Evolutionary conservation across 2,329 filamentous ascomycete genomes (phyloP).

Genomic region (Pseudogymnoascus sp.): DNA sequence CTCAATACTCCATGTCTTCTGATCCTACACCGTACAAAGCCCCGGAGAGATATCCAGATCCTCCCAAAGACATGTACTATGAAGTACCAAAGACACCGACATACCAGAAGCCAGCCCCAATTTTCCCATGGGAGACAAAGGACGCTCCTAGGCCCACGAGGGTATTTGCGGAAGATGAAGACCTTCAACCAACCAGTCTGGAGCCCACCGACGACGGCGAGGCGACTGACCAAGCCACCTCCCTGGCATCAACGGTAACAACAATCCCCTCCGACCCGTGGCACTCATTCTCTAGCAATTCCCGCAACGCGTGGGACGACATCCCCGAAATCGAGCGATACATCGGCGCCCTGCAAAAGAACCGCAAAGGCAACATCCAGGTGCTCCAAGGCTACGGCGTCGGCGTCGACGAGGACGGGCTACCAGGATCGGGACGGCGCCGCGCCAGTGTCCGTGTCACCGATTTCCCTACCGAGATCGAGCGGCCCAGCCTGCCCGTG

Average conservation of each 20-base stretch:
- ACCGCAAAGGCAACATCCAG: constrained; percentile 38
- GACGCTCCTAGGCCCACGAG: constrained; percentile 54
- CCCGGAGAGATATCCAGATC: constrained; percentile 69
- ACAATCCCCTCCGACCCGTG: constrained; percentile 52
- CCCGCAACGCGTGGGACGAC: constrained; percentile 91
- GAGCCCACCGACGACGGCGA: neutral
- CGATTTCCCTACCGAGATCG: constrained; percentile 75
- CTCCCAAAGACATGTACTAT: constrained; percentile 83
- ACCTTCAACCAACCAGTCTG: constrained; percentile 18
- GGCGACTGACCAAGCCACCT: constrained; percentile 29
- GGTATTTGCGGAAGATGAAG: constrained; percentile 53
- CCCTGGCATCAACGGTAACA: constrained; percentile 40
- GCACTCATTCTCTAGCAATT: constrained; percentile 48
- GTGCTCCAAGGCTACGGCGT: constrained; percentile 26
- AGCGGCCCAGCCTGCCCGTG: constrained; percentile 81
- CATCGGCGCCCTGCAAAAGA: constrained; percentile 66
- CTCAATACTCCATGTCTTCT: constrained; percentile 75
- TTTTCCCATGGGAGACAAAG: constrained; percentile 82
- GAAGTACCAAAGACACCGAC: constrained; percentile 61
- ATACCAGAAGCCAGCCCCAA: constrained; percentile 51
- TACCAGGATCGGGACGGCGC: constrained; percentile 17
- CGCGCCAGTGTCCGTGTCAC: constrained; percentile 60
- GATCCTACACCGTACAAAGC: constrained; percentile 68
- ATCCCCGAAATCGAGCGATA: constrained; percentile 82
- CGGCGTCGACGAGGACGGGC: constrained; percentile 24